Base-by-base conservation (phyloP, 176 grass and related monocot species). In the Paspalum vaginatum region DNA sequence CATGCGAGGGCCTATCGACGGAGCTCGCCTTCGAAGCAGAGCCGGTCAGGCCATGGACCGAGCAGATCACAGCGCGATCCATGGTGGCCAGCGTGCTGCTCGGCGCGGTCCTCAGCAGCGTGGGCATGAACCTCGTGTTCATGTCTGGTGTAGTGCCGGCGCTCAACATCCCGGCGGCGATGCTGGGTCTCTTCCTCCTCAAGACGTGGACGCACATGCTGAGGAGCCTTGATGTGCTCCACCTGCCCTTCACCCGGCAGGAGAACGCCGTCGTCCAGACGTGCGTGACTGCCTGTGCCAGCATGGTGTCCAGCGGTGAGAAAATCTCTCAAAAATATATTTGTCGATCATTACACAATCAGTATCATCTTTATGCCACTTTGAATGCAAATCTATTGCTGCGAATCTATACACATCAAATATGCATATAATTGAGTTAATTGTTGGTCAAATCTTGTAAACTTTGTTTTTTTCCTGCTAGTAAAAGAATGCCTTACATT, bases 211-310 rank as follows among this genome's bases (percentile, higher is more conserved):
- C 61, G 2, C 13, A 37, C 32, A 64, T 64, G 32, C 13, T 64
- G 8, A 5, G 27, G 61, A 16, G 32, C 16, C 16, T 64, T 7
- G 32, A 39, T 64, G 61, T 64, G 61, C 39, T 39, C 32, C 61
- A 64, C 15, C 6, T 8, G 32, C 61, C 61, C 61, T 64, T 64
- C 61, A 64, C 61, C 61, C 61, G 61, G 14, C 61, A 64, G 61
- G 61, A 64, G 61, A 64, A 64, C 61, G 39, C 27, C 14, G 18
- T 64, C 32, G 17, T 64, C 13, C 61, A 64, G 61, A 64, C 61
- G 39, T 64, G 61, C 18, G 61, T 39, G 6, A 14, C 17, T 64
- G 61, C 61, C 32, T 64, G 61, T 39, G 61, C 27, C 14, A 39
- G 27, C 61, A 64, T 64, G 27, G 61, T 64, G 61, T 64, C 32